Evolutionary conservation across 768 basidiomycete genomes (phyloP).

Genomic region (Boletus edulis): DNA sequence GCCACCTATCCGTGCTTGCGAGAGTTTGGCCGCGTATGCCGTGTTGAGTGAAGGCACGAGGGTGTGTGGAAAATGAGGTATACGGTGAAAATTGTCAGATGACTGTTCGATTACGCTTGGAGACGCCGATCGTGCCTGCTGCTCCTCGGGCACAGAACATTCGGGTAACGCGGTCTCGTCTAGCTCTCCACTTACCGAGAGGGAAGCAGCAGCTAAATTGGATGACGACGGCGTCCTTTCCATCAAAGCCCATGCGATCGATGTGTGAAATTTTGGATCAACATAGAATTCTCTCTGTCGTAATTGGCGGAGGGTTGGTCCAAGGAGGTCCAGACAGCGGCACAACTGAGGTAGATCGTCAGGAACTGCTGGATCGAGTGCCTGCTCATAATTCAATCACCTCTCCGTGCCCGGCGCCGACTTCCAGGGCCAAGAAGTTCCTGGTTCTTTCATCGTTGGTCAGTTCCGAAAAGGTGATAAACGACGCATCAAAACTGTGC

Average conservation of each 20-base stretch:
- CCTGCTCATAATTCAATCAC: slow-evolving; percentile 38
- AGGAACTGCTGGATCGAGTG: slow-evolving; percentile 4
- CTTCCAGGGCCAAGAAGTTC: slow-evolving; percentile 75
- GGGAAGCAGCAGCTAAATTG: slow-evolving; percentile 2
- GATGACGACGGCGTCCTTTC: slow-evolving; percentile 23
- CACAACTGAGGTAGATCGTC: slow-evolving; percentile 48
- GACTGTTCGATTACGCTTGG: slow-evolving; percentile 5
- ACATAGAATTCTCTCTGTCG: slow-evolving; percentile 80
- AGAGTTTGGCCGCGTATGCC: slow-evolving; percentile 42
- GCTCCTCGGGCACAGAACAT: slow-evolving; percentile 4
- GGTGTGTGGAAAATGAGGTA: slow-evolving; percentile 48
- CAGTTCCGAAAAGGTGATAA: slow-evolving; percentile 67
- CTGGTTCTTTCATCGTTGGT: slow-evolving; percentile 80
- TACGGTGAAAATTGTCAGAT: slow-evolving; percentile 39
- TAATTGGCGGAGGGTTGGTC: slow-evolving; percentile 54
- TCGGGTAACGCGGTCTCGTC: slow-evolving; percentile 1
- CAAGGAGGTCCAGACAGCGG: slow-evolving; percentile 51
- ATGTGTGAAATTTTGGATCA: slow-evolving; percentile 82
- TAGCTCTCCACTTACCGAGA: not conserved
- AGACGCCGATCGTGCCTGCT: not conserved
- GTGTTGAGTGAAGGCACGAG: slow-evolving; percentile 51
- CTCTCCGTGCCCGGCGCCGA: slow-evolving; percentile 81
- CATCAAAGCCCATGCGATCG: slow-evolving; percentile 84
- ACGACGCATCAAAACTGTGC: slow-evolving; percentile 68
- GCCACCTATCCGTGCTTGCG: slow-evolving; percentile 40